Base-by-base conservation (phyloP, 2,329 filamentous ascomycete genomes). In the Didymosphaeria variabile region DNA sequence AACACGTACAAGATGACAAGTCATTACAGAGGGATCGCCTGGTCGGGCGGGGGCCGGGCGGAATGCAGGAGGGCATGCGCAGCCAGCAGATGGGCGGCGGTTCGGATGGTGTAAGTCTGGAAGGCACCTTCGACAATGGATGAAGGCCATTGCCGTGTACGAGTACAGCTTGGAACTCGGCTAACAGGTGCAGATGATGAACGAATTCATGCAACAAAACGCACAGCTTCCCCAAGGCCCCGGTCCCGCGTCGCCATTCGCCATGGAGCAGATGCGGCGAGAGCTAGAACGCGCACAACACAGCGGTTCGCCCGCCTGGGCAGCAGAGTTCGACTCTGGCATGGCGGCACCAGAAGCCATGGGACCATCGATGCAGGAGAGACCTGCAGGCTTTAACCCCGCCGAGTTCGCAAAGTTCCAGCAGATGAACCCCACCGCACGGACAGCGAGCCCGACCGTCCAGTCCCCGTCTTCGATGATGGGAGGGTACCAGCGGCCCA, bases 1-100 rank as follows among this genome's bases (percentile, higher is more conserved):
- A 99, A 81, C 94, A 97, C 80, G 92, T 95, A 59, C 92, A 96
- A 76, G 93, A 97, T 85, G 95, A 99, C 83, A 97, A 94, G 81
- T 95, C 92, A 60, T 84, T 98, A 60, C 95, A 98, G 81, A 87
- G 94, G 73, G 95, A 99, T 79, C 88, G 95, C 61, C 84, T 98
- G 63, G 89, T 92, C 62, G 92, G 92, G 64, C 85, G 90, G 67
- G 89, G 88, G 0, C 90, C 91, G 0, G 88, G 86, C 46, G 89
- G 87, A 8, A 83, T 90, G 72, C 85, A 91, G 72, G 90, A 91
- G 76, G 88, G 91, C 72, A 94, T 97, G 83, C 87, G 93, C 66
- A 94, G 87, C 76, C 86, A 87, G 69, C 86, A 85, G 59, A 87
- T 88, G 76, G 88, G 87, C 71, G 86, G 86, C 45, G 88, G 88